phyloP scores from a whole-genome alignment of 2,329 filamentous ascomycete genomes.

The Microsporum ferrugineum region DNA sequence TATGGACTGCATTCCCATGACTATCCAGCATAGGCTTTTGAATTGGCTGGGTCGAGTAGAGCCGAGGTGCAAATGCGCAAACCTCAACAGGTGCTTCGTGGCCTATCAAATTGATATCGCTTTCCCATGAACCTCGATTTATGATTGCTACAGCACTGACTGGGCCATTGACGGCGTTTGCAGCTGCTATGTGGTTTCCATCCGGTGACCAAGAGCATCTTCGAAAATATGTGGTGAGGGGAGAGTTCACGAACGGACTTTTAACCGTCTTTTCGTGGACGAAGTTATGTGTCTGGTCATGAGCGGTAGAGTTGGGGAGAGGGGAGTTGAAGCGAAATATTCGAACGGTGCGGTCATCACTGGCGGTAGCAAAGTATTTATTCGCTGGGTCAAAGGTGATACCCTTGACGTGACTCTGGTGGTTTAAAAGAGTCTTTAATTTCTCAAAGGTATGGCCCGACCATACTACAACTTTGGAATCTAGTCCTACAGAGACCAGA shows the following conservation, averaged over 20 bases:
- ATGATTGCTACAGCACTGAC: constrained; percentile 96
- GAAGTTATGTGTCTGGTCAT: constrained; percentile 96
- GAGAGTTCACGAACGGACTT: constrained; percentile 77
- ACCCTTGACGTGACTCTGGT: constrained; percentile 96
- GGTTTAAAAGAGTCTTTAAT: constrained; percentile 81
- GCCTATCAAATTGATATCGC: constrained; percentile 92
- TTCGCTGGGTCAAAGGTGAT: constrained; percentile 98
- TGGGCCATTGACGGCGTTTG: constrained; percentile 92
- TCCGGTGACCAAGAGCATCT: constrained; percentile 97
- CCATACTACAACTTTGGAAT: constrained; percentile 98
- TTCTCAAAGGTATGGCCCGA: constrained; percentile 97
- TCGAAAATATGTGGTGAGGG: constrained; percentile 91
- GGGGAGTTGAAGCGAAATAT: constrained; percentile 92
- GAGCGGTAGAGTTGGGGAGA: constrained; percentile 76
- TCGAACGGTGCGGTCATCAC: constrained; percentile 92
- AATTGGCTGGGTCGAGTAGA: constrained; percentile 64
- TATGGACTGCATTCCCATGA: constrained; percentile 31
- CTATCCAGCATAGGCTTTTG: constrained; percentile 37
- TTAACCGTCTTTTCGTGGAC: constrained; percentile 85
- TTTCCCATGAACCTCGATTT: constrained; percentile 82
- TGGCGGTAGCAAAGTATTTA: constrained; percentile 97
- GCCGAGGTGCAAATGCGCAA: constrained; percentile 85
- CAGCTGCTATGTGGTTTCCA: constrained; percentile 90
- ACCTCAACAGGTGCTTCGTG: constrained; percentile 96
- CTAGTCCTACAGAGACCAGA: constrained; percentile 85